Evolutionary conservation across 345 rosid species (phyloP).

Genomic region (Moricandia arvensis): DNA sequence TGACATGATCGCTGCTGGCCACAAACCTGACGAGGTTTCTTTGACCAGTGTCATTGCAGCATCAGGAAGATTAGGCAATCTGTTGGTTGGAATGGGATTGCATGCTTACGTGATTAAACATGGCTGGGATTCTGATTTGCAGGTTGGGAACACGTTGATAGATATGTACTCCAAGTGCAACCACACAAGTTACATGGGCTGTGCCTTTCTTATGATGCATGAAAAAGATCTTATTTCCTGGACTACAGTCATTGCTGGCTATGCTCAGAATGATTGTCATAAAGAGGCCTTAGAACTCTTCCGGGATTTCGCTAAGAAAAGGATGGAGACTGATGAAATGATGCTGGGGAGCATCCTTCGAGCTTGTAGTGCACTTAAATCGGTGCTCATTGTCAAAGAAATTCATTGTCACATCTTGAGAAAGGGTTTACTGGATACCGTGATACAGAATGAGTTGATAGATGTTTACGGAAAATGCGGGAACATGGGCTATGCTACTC

Average conservation of each 20-base stretch:
- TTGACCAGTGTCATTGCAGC: conserved; percentile 50
- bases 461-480: conserved; percentile 72
- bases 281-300: conserved; percentile 48
- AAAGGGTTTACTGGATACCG: conserved; percentile 55
- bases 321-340: conserved; percentile 53
- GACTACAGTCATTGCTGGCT: conserved; percentile 76
- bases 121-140: conserved; percentile 52
- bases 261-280: conserved; percentile 58
- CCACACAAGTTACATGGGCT: conserved; percentile 51
- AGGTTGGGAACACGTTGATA: conserved; percentile 64
- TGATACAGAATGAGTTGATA: conserved; percentile 57
- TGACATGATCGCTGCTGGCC: conserved; percentile 48
- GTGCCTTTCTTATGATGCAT: conserved; percentile 52
- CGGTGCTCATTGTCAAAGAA: conserved; percentile 52
- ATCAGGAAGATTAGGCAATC: conserved; percentile 56
- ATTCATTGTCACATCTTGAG: conserved; percentile 62
- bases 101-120: conserved; percentile 70
- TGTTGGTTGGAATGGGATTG: conserved; percentile 69
- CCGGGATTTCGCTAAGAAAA: conserved; percentile 46
- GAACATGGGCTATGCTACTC: conserved; percentile 55
- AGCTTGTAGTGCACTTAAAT: conserved; percentile 53
- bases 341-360: conserved; percentile 77
- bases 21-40: conserved; percentile 58
- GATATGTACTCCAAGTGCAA: conserved; percentile 83
- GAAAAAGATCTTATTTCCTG: conserved; percentile 73